Evolutionary conservation across 176 grass and related monocot genomes (phyloP).

Genomic region (Miscanthus lutarioriparius): DNA sequence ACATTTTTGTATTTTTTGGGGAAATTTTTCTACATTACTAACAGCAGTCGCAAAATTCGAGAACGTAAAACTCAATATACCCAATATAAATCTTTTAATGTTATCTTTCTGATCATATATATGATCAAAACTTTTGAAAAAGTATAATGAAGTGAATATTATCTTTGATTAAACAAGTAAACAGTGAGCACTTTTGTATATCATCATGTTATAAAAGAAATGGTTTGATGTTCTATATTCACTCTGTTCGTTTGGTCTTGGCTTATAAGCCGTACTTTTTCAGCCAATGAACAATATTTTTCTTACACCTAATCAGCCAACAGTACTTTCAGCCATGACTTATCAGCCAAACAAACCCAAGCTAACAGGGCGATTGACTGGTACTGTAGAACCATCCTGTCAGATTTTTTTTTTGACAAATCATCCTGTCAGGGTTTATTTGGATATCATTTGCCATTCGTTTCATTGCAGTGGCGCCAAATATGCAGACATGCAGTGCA

Average conservation of each 20-base stretch:
- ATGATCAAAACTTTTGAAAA: not conserved
- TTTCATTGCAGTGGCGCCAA: not conserved
- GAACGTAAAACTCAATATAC: not conserved
- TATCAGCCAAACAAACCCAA: too few species aligned
- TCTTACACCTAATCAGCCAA: too few species aligned
- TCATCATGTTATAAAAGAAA: not conserved
- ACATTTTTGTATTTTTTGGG: not conserved
- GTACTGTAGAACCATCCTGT: not conserved
- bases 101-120: not conserved
- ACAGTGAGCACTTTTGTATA: not conserved
- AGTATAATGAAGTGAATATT: not conserved
- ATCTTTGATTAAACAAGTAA: too few species aligned
- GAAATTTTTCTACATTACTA: not conserved
- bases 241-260: too few species aligned
- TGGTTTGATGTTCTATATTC: too few species aligned
- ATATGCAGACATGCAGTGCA: not conserved
- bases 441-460: not conserved
- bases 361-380: too few species aligned
- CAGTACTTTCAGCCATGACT: too few species aligned
- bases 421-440: not conserved
- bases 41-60: not conserved
- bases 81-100: not conserved
- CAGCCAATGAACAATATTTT: too few species aligned
- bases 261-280: too few species aligned
- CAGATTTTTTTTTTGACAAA: too few species aligned